Percentiles rank a stretch among this genome's conserved stretches.
Conservation (phyloP, 2,329 filamentous ascomycete species). For the Ceratocystis destructans region DNA sequence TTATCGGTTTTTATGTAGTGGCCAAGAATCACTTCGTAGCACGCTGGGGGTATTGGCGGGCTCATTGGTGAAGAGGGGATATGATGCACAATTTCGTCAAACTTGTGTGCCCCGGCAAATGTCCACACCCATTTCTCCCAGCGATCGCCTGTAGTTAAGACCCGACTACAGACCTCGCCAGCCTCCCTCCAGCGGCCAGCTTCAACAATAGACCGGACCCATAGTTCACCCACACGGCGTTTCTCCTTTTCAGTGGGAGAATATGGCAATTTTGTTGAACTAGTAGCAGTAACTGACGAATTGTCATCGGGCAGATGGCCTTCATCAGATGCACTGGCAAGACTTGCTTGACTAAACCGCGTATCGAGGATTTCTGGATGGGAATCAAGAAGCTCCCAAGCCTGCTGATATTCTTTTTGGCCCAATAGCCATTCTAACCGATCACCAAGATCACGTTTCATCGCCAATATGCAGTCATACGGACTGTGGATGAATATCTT, state of each 20-base stretch:
- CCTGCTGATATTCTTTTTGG: slow-evolving; percentile 64
- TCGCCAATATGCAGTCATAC: slow-evolving; percentile 88
- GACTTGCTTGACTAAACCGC: slow-evolving; percentile 31
- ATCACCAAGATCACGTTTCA: slow-evolving; percentile 73
- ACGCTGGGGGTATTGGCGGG: slow-evolving; percentile 62
- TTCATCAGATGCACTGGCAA: slow-evolving; percentile 37
- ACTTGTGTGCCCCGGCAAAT: slow-evolving; percentile 73
- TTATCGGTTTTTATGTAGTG: slow-evolving; percentile 77
- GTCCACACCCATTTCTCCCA: slow-evolving; percentile 97
- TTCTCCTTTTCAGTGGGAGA: slow-evolving; percentile 66
- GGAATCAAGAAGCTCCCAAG: slow-evolving; percentile 79
- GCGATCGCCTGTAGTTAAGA: slow-evolving; percentile 60
- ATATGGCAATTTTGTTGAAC: slow-evolving; percentile 38
- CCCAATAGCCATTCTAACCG: slow-evolving; percentile 77
- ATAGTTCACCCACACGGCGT: slow-evolving; percentile 76
- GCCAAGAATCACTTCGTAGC: slow-evolving; percentile 79
- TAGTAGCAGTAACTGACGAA: slow-evolving; percentile 27
- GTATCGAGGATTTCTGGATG: slow-evolving; percentile 59
- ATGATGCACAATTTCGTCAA: slow-evolving; percentile 77
- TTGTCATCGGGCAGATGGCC: slow-evolving; percentile 39
- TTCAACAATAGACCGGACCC: slow-evolving; percentile 75
- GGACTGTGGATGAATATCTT: slow-evolving; percentile 93
- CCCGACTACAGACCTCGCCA: slow-evolving; percentile 67
- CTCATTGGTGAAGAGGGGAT: slow-evolving; percentile 66
- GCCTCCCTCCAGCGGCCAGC: slow-evolving; percentile 62